These are phyloP conservation scores for Aureobasidium leucospermi DNA, from an alignment of 2,329 filamentous ascomycete species.

Conservation along the genomic window DNA sequence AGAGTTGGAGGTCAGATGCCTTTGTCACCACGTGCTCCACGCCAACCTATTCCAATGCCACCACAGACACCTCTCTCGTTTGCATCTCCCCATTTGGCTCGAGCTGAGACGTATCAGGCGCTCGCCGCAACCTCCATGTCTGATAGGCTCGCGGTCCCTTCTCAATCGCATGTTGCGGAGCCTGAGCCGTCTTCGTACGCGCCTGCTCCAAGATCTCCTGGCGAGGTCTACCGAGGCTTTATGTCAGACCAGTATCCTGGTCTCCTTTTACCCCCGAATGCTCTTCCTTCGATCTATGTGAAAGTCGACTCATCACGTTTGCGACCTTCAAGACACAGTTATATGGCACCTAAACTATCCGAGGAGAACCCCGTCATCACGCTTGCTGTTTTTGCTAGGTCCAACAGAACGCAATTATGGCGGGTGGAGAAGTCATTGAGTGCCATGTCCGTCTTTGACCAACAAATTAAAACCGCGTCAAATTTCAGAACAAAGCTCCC, in stretches of 20 bases:
- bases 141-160: slow-evolving; percentile 19
- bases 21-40: slow-evolving; percentile 64
- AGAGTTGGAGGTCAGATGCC: slow-evolving; percentile 44
- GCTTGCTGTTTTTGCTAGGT: slow-evolving; percentile 73
- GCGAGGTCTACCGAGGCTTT: slow-evolving; percentile 65
- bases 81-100: slow-evolving; percentile 42
- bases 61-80: slow-evolving; percentile 60
- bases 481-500: slow-evolving; percentile 69
- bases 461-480: slow-evolving; percentile 67
- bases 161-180: slow-evolving; percentile 5
- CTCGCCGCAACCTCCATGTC: slow-evolving; percentile 18
- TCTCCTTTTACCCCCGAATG: slow-evolving; percentile 78
- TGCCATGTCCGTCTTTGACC: slow-evolving; percentile 74
- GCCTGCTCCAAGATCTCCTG: slow-evolving; percentile 21
- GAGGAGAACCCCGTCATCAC: slow-evolving; percentile 95
- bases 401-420: slow-evolving; percentile 75
- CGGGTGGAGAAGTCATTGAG: slow-evolving; percentile 85
- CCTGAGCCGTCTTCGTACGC: neutral
- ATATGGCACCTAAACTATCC: slow-evolving; percentile 68
- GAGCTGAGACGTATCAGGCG: slow-evolving; percentile 30
- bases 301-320: slow-evolving; percentile 91
- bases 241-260: slow-evolving; percentile 81
- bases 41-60: slow-evolving; percentile 65
- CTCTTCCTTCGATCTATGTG: slow-evolving; percentile 75
- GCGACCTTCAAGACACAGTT: slow-evolving; percentile 80